Evolutionary conservation across 129 eudicot genomes (phyloP).

Genomic region (Logfia minima): DNA sequence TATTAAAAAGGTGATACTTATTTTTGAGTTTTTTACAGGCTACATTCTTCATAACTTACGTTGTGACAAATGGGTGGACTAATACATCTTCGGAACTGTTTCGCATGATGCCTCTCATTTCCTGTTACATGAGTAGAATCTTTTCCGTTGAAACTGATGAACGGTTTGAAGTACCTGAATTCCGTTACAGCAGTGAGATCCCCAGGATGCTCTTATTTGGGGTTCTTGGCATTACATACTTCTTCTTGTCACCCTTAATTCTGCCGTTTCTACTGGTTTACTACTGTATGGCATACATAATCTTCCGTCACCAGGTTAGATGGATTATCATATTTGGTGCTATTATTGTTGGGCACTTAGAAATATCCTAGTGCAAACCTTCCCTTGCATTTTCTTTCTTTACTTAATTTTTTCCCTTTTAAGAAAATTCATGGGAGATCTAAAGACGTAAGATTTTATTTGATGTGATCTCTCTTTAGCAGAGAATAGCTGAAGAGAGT

Average conservation of each 20-base stretch:
- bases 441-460: no score
- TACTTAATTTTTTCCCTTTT: background rate
- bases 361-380: background rate
- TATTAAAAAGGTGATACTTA: conserved; percentile 16
- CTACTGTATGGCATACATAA: conserved; percentile 76
- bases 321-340: background rate
- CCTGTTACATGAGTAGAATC: conserved; percentile 37
- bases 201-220: conserved; percentile 79
- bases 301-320: conserved; percentile 87
- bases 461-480: no score
- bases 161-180: conserved; percentile 63
- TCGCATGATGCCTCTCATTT: conserved; percentile 46
- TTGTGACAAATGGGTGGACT: conserved; percentile 94
- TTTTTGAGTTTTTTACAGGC: conserved; percentile 49
- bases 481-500: no score
- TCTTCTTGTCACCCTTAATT: conserved; percentile 79
- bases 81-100: conserved; percentile 69
- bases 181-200: conserved; percentile 69
- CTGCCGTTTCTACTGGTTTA: conserved; percentile 83
- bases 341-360: conserved; percentile 14
- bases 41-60: conserved; percentile 81
- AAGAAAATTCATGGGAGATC: no score
- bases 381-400: background rate
- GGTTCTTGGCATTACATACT: conserved; percentile 91
- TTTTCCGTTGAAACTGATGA: conserved; percentile 44